These are phyloP conservation scores for Fusarium agapanthi DNA, from an alignment of 2,329 filamentous ascomycete genomes.

Conservation along the genomic window DNA sequence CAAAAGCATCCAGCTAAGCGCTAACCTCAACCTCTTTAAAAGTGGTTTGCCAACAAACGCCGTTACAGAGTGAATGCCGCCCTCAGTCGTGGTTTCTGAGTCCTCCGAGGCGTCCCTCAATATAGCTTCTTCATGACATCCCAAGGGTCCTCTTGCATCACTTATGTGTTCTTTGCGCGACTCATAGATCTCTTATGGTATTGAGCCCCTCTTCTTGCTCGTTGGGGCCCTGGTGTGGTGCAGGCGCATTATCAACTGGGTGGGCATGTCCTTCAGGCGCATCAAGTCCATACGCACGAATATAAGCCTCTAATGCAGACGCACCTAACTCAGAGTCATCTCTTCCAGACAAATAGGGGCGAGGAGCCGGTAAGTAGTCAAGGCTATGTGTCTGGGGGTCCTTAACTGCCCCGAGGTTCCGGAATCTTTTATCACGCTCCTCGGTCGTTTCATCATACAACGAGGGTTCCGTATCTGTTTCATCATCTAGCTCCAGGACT, in stretches of 20 bases:
- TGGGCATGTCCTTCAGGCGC: neutral
- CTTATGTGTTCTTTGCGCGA: neutral
- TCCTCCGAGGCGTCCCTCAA: neutral
- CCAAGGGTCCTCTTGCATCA: neutral
- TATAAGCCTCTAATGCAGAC: neutral
- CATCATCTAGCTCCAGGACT: neutral
- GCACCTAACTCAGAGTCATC: neutral
- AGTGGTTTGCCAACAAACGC: neutral
- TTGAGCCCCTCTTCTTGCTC: neutral
- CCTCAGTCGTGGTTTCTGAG: neutral
- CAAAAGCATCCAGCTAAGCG: neutral
- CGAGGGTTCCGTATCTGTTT: neutral
- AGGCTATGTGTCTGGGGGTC: neutral
- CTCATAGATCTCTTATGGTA: neutral
- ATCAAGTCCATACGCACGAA: neutral
- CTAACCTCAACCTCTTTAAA: neutral
- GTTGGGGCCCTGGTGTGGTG: neutral
- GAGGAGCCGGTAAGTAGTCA: neutral
- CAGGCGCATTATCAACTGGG: neutral
- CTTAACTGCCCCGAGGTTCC: neutral
- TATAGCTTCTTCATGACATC: neutral
- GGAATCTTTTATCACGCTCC: neutral
- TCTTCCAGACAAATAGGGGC: neutral
- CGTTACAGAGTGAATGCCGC: neutral
- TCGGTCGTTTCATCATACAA: neutral